Evolutionary conservation across 169 alveolate species (phyloP), one percentile per base, ranked within the genome.

Genomic region (Haemoproteus tartakovskyi): DNA sequence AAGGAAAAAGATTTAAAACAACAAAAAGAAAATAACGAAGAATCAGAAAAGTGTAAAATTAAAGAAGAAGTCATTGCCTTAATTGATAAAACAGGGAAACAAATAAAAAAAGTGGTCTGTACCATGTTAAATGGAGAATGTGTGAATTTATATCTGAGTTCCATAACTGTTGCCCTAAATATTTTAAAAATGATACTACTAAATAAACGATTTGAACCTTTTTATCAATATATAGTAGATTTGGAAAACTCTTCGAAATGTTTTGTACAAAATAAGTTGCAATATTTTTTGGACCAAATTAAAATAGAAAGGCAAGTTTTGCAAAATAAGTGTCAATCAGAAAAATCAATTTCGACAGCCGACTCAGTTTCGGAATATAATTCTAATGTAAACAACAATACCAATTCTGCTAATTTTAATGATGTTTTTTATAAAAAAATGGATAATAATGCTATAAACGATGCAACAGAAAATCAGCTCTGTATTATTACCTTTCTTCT

Each of bases 91-190:
- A 9, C 59, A 38, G 84, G 84, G 1, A 2, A n/a, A n/a, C 84
- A 74, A 57, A 48, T 74, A 43, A 74, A 33, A 33, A 54, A 74
- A 30, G 46, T 74, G 19, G 26, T 74, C 16, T 46, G 18, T 60
- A 21, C 30, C 18, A 24, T 74, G 3, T 26, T 74, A 37, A 36
- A 78, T 29, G 84, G 59, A 74, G 84, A 74, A 12, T 74, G 78
- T 1, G 78, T 74, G 12, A 24, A 57, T 11, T 48, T 74, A 57
- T 56, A 74, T 24, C 40, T 59, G 0, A 78, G 59, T 12, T 57
- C 84, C 11, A 74, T 74, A 21, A 74, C 70, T 33, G 84, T 74
- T 30, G 84, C 50, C 22, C 41, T 74, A 19, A 74, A 74, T 48
- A 57, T 74, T 0, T 36, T 74, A 22, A 74, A 74, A 45, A 74